phyloP scores from a whole-genome alignment of 768 basidiomycete species.

The Trametes sanguinea region DNA sequence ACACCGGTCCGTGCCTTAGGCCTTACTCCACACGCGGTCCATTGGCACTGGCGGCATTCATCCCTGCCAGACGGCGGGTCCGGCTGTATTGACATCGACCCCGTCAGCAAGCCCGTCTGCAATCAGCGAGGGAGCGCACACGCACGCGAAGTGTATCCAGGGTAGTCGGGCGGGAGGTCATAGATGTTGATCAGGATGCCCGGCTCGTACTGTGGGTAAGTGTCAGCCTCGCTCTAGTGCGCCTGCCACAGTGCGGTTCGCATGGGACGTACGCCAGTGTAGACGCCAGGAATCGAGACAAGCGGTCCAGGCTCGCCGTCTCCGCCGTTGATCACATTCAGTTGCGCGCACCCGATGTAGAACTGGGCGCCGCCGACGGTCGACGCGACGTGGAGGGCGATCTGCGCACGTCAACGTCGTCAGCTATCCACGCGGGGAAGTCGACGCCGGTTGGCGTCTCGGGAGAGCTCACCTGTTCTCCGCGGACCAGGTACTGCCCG shows the following conservation, averaged over 20 bases:
- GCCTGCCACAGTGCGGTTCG: too few species aligned
- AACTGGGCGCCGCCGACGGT: slow-evolving; percentile 34
- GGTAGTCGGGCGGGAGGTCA: slow-evolving; percentile 29
- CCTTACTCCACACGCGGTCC: neutral
- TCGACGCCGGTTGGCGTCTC: too few species aligned
- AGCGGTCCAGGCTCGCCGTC: slow-evolving; percentile 35
- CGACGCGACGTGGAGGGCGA: slow-evolving; percentile 30
- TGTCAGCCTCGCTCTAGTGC: too few species aligned
- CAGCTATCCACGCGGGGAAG: too few species aligned
- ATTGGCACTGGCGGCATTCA: slow-evolving; percentile 7
- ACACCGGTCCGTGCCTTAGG: neutral
- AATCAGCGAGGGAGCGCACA: neutral
- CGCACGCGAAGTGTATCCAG: slow-evolving; percentile 29
- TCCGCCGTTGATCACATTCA: slow-evolving; percentile 37
- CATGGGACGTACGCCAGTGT: slow-evolving; percentile 31
- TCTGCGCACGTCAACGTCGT: slow-evolving; percentile 8
- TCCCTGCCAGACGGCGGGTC: slow-evolving; percentile 31
- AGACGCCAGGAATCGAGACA: slow-evolving; percentile 37
- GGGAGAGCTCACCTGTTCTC: slow-evolving; percentile 29
- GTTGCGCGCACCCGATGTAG: slow-evolving; percentile 37
- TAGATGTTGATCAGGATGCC: slow-evolving; percentile 36
- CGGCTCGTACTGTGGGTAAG: slow-evolving; percentile 26
- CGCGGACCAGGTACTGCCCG: slow-evolving; percentile 37
- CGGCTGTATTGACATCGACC: slow-evolving; percentile 18
- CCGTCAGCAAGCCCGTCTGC: neutral